Base-by-base conservation (phyloP, 2,329 filamentous ascomycete species). In the Ceratocystis alfenasii region DNA sequence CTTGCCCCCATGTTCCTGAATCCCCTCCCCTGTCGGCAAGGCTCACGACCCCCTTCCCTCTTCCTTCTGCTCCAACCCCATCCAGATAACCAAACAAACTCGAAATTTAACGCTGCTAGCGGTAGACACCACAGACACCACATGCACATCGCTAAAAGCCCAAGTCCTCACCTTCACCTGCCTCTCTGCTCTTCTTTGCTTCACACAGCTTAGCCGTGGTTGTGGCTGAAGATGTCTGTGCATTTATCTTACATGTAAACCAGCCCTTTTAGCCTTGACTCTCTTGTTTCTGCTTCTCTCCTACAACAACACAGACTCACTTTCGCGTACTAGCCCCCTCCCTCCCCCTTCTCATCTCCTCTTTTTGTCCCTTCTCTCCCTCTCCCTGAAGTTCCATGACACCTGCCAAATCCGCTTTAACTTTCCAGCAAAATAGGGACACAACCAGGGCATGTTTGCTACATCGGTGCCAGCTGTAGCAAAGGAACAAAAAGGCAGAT, bases 321-420 rank as follows among this genome's bases (percentile, higher is more conserved):
- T 12, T 53, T 53, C 48, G 8, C 22, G 15, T 7, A 5, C 53
- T 15, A 15, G 28, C 28, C 55, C 55, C 55, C 28, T 7, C 28
- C 33, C 28, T 7, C 28, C 53, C 28, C 22, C 55, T 22, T 59
- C 55, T 59, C 28, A 59, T 59, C 30, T 59, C 55, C 30, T 59
- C 30, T 33, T 33, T 59, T 33, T 59, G 55, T 20, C 15, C 53
- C 33, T 59, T 36, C 53, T 22, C 28, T 59, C 22, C 10, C 15
- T 59, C 53, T 59, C 53, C 28, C 28, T 59, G 28, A 59, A 33
- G 12, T 22, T 59, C 25, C 28, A 59, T 59, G 53, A 59, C 53
- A 59, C 53, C 53, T 59, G 53, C 53, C 53, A 59, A 33, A 25
- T 33, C 53, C 25, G 28, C 53, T 36, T 59, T 59, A 33, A 59